These are phyloP conservation scores for Hymenoscyphus scutula DNA, from an alignment of 2,329 filamentous ascomycete species.

Conservation along the genomic window DNA sequence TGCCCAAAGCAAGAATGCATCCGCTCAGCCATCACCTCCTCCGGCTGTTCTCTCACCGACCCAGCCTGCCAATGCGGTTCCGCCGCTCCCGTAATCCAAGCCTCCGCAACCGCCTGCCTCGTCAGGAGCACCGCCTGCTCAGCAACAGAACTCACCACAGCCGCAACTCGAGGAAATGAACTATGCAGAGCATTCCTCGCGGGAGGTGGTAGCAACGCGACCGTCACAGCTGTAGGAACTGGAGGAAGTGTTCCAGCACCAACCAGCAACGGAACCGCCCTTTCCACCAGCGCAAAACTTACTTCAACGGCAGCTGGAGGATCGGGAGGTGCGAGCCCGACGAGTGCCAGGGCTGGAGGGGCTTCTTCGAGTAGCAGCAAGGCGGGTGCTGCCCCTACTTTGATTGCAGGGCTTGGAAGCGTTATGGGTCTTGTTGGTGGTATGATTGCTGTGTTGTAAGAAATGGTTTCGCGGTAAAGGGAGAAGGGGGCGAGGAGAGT, in stretches of 20 bases:
- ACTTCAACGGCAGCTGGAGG: neutral
- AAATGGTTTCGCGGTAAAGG: neutral
- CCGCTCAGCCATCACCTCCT: constrained; percentile 36
- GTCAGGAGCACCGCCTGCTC: constrained; percentile 36
- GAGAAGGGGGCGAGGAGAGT: neutral
- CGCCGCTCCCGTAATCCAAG: constrained; percentile 34
- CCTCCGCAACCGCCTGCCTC: constrained; percentile 34
- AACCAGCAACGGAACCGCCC: neutral
- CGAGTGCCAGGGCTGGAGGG: neutral
- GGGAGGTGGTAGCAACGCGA: constrained; percentile 3
- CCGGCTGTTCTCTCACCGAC: constrained; percentile 40
- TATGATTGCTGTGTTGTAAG: constrained; percentile 23
- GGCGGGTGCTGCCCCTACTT: constrained; percentile 8
- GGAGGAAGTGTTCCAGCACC: neutral
- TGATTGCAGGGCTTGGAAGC: constrained; percentile 18
- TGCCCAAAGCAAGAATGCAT: constrained; percentile 37
- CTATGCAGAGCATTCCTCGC: constrained; percentile 37
- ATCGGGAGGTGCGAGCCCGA: neutral
- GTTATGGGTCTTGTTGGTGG: constrained; percentile 17
- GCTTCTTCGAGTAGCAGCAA: neutral
- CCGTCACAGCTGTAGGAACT: constrained; percentile 5
- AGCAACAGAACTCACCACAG: constrained; percentile 31
- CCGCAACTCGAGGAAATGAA: constrained; percentile 35
- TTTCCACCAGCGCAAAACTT: constrained; percentile 8
- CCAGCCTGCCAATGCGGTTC: constrained; percentile 41